Evolutionary conservation across 2,329 filamentous ascomycete species (phyloP).

Genomic region (Botrytis cinerea): DNA sequence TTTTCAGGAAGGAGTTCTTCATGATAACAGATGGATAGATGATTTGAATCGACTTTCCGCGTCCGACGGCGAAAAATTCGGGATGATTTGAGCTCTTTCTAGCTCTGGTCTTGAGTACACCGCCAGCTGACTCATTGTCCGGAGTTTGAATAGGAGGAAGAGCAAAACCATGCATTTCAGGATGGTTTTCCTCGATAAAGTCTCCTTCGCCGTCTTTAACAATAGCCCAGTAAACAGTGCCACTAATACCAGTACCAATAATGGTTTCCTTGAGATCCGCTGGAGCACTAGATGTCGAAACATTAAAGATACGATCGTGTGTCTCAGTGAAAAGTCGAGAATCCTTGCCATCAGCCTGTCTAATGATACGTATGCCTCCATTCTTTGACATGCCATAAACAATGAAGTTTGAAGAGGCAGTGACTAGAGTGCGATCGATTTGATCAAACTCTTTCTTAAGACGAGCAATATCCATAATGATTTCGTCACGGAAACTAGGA

Average conservation of each 20-base stretch:
- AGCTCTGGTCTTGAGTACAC: slow-evolving; percentile 92
- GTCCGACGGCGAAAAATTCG: slow-evolving; percentile 91
- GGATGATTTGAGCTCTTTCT: slow-evolving; percentile 86
- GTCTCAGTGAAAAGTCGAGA: slow-evolving; percentile 89
- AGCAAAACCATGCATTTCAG: slow-evolving; percentile 84
- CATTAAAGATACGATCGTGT: slow-evolving; percentile 92
- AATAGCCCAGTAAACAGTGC: slow-evolving; percentile 93
- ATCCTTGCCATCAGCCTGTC: slow-evolving; percentile 89
- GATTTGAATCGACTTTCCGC: slow-evolving; percentile 94
- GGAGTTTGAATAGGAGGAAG: slow-evolving; percentile 83
- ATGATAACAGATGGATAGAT: slow-evolving; percentile 69
- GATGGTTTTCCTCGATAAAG: slow-evolving; percentile 72
- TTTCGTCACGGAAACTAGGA: slow-evolving; percentile 71
- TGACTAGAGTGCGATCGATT: slow-evolving; percentile 88
- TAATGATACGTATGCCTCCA: slow-evolving; percentile 87
- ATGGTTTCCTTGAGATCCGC: slow-evolving; percentile 72
- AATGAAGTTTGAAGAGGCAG: slow-evolving; percentile 88
- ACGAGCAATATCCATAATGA: slow-evolving; percentile 88
- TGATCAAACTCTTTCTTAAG: slow-evolving; percentile 98
- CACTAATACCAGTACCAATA: slow-evolving; percentile 90
- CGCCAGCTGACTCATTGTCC: slow-evolving; percentile 88
- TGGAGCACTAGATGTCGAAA: slow-evolving; percentile 74
- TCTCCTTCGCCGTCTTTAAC: slow-evolving; percentile 77
- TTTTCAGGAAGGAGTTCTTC: slow-evolving; percentile 63
- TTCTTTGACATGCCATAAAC: slow-evolving; percentile 93